Base-by-base conservation (phyloP, 2,329 filamentous ascomycete species). In the Beauveria scarabaeidicola region DNA sequence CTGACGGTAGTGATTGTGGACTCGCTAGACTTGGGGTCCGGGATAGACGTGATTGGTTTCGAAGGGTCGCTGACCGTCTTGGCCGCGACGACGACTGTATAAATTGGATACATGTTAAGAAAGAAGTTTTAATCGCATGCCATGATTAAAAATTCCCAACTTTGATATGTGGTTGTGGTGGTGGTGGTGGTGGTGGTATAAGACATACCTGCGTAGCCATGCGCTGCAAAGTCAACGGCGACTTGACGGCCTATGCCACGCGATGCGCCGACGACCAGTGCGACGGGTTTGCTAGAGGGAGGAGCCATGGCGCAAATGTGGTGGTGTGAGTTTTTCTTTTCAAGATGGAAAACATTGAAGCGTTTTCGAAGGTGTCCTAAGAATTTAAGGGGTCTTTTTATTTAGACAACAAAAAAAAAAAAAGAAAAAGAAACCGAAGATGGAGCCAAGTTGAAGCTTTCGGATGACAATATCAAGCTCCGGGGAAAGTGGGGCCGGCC, bases 1-100 rank as follows among this genome's bases (percentile, higher is more conserved):
- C 81, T 83, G 43, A 94, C 90, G 1, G 90, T 94, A 71, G 80
- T 89, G 74, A 94, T 91, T 27, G 90, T 94, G 17, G 88, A 92
- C 53, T 82, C 71, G 0, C 78, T 71, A 2, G 88, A 91, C 73
- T 93, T 92, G 15, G 89, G 89, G 66, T 91, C 79, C 2, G 90
- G 89, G 2, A 89, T 88, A 68, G 90, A 90, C 0, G 86, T 81
- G 2, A 60, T 67, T 19, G 77, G 73, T 56, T 74, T 75, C 41
- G 73, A 75, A 3, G 86, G 81, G 65, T 90, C 80, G 51, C 85
- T 90, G 7, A 81, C 86, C 41, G 85, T 86, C 69, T 93, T 94
- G 29, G 90, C 89, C 6, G 89, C 82, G 32, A 94, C 85, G 62
- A 91, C 84, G 64, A 92, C 89, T 90, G 54, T 53, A 5, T 6